A percentile compares a stretch with the other conserved stretches of the same genome.
phyloP scores from a whole-genome alignment of 805 yeast genomes.

The Scheffersomyces spartinae region DNA sequence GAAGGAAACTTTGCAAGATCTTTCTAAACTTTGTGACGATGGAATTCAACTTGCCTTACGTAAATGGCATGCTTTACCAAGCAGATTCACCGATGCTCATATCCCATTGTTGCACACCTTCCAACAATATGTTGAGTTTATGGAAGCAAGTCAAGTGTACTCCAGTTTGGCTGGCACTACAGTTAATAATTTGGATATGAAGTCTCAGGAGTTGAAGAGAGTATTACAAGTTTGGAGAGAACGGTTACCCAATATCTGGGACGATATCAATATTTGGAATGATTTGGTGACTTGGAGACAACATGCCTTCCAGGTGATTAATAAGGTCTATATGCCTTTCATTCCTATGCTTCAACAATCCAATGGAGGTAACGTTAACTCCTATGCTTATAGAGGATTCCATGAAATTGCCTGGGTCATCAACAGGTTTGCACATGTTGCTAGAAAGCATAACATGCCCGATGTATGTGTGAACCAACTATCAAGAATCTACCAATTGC shows the following conservation, averaged over 20 bases:
- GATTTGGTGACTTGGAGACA: constrained; percentile 98
- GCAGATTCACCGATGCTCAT: constrained; percentile 70
- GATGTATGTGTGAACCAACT: constrained; percentile 91
- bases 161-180: constrained; percentile 80
- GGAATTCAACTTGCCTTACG: constrained; percentile 88
- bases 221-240: constrained; percentile 98
- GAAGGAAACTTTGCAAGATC: constrained; percentile 73
- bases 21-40: constrained; percentile 83
- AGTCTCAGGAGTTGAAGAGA: constrained; percentile 88
- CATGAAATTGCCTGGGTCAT: constrained; percentile 99
- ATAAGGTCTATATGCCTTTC: constrained; percentile 86
- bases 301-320: constrained; percentile 93
- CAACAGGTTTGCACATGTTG: constrained; percentile 96
- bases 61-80: constrained; percentile 89
- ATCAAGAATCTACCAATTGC: constrained; percentile 87
- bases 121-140: constrained; percentile 94
- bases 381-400: constrained; percentile 94
- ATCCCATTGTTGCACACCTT: constrained; percentile 83
- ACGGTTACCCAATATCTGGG: constrained; percentile 93
- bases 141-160: constrained; percentile 94
- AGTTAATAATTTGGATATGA: constrained; percentile 82
- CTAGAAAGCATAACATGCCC: constrained; percentile 92
- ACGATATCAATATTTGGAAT: constrained; percentile 95
- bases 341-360: constrained; percentile 73
- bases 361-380: constrained; percentile 60